Evolutionary conservation across 257 asterid genomes (phyloP), one percentile per base, ranked within the genome.

Genomic region (Plantago ovata): DNA sequence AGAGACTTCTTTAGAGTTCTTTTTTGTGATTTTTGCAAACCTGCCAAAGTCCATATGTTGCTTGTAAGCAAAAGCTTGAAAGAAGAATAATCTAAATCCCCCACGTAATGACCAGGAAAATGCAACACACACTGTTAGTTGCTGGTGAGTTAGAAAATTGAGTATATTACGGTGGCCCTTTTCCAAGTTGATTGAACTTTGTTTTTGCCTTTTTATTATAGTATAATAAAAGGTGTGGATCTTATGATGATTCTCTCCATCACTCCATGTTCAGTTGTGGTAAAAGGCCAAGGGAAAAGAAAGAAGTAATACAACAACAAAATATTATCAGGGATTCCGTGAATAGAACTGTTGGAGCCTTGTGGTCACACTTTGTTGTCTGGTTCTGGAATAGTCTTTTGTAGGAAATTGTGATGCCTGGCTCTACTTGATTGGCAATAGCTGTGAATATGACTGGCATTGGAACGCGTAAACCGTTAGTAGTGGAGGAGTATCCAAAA

Each of bases 351-450:
- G 21, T 16, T 45, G 36, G 21, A n/a, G 24, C 23, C 19, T 18
- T 47, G 10, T 1, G 22, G 51, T 4, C n/a, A 32, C n/a, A 3
- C 36, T 22, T 50, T 22, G 9, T 20, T 50, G 60, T 36, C 60
- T 53, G 16, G 9, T 53, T 33, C 22, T 53, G 59, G 9, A n/a
- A 33, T 40, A 24, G 23, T 24, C 14, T 11, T 53, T 3, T 13
- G 19, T 2, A 6, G 15, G 11, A 10, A 3, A 32, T 23, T n/a
- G 13, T 13, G 15, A 33, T 33, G 60, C 20, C 60, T 33, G 60
- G 43, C 60, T 54, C 43, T 54, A 16, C n/a, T 11, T 54, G 24
- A 36, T 54, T 54, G 45, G 23, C 41, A 53, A 53, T 24, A 53
- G 44, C 22, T 53, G 19, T n/a, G 42, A 53, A 3, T 11, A 45